Evolutionary conservation across 345 rosid species (phyloP).

Genomic region (Sisymbrium irio): DNA sequence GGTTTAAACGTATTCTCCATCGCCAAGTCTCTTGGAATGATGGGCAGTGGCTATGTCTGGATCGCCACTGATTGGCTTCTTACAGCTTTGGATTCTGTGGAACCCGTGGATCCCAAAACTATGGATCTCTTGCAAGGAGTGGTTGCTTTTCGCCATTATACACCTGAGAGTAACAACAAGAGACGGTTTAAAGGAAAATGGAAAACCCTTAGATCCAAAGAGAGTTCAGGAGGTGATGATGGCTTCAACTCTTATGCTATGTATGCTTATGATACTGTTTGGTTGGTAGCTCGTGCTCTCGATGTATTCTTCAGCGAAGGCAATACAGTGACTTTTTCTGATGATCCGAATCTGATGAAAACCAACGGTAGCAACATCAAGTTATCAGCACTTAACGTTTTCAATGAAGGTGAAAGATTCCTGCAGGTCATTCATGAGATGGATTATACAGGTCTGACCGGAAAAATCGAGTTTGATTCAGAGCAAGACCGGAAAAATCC

Average conservation of each 20-base stretch:
- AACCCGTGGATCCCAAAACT: conserved; percentile 37
- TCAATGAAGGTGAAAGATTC: conserved; percentile 69
- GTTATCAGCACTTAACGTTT: conserved; percentile 54
- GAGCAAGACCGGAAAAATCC: conserved; percentile 63
- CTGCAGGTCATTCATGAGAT: conserved; percentile 53
- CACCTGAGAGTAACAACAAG: conserved; percentile 59
- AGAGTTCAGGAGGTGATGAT: conserved; percentile 24
- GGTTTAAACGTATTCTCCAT: conserved; percentile 64
- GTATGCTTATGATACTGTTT: conserved; percentile 89
- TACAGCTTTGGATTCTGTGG: conserved; percentile 62
- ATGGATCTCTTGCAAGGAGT: conserved; percentile 85
- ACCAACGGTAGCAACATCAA: conserved; percentile 49
- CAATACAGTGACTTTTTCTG: conserved; percentile 65
- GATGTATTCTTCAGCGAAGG: conserved; percentile 55
- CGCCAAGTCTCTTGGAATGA: conserved; percentile 76
- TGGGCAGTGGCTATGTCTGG: conserved; percentile 77
- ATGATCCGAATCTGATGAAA: conserved; percentile 50
- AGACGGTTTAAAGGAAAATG: conserved; percentile 49
- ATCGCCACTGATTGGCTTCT: conserved; percentile 95
- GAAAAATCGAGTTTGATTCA: conserved; percentile 53
- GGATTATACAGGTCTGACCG: conserved; percentile 74
- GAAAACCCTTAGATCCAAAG: conserved; percentile 49
- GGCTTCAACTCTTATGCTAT: conserved; percentile 74
- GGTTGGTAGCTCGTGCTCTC: conserved; percentile 87
- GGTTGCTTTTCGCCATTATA: conserved; percentile 76